Conservation (phyloP, 441 rosid species). For the Cnidoscolus chayamansa region DNA sequence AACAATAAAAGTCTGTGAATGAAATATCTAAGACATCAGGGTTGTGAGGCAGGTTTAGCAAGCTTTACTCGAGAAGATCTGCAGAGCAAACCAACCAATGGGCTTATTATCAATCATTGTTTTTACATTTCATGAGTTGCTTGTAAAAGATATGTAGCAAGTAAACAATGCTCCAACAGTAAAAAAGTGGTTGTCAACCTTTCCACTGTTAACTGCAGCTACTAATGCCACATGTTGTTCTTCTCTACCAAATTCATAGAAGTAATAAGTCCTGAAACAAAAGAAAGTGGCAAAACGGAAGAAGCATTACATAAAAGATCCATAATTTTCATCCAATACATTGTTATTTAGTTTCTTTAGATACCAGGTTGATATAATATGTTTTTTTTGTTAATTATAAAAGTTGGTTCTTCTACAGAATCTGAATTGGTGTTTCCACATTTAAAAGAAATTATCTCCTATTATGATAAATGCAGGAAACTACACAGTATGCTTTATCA, state of each 20-base stretch:
- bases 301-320: background rate
- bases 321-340: background rate
- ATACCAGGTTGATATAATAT: background rate
- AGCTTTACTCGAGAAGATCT: background rate
- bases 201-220: conserved; percentile 68
- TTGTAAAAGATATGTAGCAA: background rate
- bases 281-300: conserved; percentile 16
- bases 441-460: background rate
- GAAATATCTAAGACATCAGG: background rate
- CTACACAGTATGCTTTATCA: background rate
- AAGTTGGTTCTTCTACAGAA: background rate
- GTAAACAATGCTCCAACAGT: background rate
- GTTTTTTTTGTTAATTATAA: background rate
- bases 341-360: background rate
- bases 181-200: conserved; percentile 39
- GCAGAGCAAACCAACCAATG: background rate
- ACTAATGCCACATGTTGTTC: conserved; percentile 72
- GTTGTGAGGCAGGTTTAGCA: background rate
- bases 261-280: conserved; percentile 76
- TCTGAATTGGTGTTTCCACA: background rate
- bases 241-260: conserved; percentile 79
- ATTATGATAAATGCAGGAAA: background rate
- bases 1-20: background rate
- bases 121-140: background rate
- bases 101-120: background rate